Base-by-base conservation (phyloP, 805 yeast genomes). In the Starmerella etchellsii region DNA sequence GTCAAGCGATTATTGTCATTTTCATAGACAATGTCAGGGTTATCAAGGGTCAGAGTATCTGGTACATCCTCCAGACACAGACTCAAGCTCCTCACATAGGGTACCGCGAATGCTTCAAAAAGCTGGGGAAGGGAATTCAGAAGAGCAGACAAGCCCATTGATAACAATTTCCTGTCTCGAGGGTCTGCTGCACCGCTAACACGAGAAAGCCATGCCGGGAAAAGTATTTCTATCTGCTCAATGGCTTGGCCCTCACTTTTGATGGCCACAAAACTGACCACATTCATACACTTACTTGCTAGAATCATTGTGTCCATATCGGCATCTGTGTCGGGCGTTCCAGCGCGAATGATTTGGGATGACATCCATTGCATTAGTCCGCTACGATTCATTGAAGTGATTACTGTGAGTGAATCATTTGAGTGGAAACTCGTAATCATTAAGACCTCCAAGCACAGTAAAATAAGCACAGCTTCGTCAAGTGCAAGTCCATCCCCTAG, bases 31-130 rank as follows among this genome's bases (percentile, higher is more conserved):
- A 77, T 81, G 3, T 83, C 84, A 25, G 58, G 20, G 13, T 7
- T 14, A 11, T 11, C 7, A 16, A n/a, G 31, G 25, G 16, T 55
- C 25, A 23, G 25, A 3, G 52, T 56, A 54, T 87, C 96, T 42
- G 76, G 71, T 13, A 80, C 67, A 54, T 84, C 94, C 51, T 87
- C 95, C 36, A 82, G 55, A 44, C 79, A 67, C 37, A 69, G 63
- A 3, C 67, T 60, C 73, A 74, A 69, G 6, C 68, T 48, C 2
- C 65, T 58, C 4, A 72, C 57, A 10, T 64, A 50, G 2, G 56
- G 54, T 2, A 22, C 32, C 23, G 39, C 28, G 19, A 18, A 19
- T 18, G 26, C 23, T 19, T 15, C n/a, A 27, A 46, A 35, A 15
- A 46, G 34, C n/a, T 34, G 35, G 2, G 53, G 52, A 20, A 31